Evolutionary conservation across 106 monocot species (phyloP).

Genomic region (Allium fistulosum): DNA sequence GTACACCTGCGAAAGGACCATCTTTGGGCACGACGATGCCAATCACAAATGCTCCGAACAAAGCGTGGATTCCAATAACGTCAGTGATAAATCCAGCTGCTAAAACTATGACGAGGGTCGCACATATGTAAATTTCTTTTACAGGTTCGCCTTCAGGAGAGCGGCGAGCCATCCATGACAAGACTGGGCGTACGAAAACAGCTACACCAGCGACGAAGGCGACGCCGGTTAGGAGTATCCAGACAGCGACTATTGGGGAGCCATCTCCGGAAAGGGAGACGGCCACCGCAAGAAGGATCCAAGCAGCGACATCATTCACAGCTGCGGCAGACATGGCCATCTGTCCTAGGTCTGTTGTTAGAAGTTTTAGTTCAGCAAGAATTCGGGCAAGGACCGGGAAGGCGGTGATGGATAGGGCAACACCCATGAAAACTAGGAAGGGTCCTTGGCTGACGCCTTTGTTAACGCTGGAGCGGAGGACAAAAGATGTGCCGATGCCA

Average conservation of each 20-base stretch:
- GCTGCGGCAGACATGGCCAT: slow-evolving; percentile 49
- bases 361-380: slow-evolving; percentile 46
- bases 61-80: slow-evolving; percentile 35
- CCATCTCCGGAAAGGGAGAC: slow-evolving; percentile 33
- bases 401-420: slow-evolving; percentile 41
- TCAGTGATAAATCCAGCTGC: slow-evolving; percentile 33
- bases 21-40: slow-evolving; percentile 39
- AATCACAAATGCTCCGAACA: slow-evolving; percentile 33
- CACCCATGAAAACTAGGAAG: slow-evolving; percentile 46
- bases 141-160: slow-evolving; percentile 27
- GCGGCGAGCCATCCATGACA: slow-evolving; percentile 17
- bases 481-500: slow-evolving; percentile 32
- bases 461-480: slow-evolving; percentile 22
- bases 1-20: slow-evolving; percentile 22
- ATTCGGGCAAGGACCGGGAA: slow-evolving; percentile 44
- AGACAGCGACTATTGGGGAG: slow-evolving; percentile 25
- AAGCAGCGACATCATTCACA: slow-evolving; percentile 38
- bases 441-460: slow-evolving; percentile 14
- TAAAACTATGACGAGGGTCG: slow-evolving; percentile 22
- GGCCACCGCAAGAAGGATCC: slow-evolving; percentile 38
- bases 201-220: slow-evolving; percentile 17
- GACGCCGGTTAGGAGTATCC: slow-evolving; percentile 27
- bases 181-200: slow-evolving; percentile 13
- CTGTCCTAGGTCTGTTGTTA: slow-evolving; percentile 39
- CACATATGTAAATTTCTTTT: slow-evolving; percentile 34